Conservation (phyloP, 768 basidiomycete species). For the Cystobasidium tubakii region DNA sequence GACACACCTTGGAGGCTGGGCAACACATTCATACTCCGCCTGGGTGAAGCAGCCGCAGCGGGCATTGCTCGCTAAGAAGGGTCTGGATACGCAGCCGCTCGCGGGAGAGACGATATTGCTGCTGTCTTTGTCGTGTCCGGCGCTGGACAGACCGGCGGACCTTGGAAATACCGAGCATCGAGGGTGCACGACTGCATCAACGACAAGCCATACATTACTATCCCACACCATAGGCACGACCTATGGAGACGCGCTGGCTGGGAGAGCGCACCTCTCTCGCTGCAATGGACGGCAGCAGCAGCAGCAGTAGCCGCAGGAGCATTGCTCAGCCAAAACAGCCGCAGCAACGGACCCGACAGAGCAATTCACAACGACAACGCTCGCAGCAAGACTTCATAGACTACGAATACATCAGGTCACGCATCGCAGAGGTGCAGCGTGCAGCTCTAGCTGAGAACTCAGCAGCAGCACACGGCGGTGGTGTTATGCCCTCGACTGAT, state of each 20-base stretch:
- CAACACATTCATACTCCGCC: too few relatives aligned
- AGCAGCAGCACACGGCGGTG: neutral
- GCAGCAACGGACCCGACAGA: neutral
- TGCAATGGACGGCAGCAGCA: neutral
- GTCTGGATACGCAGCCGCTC: too few relatives aligned
- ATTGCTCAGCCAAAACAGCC: neutral
- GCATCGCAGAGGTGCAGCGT: neutral
- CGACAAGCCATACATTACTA: too few relatives aligned
- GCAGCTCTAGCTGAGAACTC: neutral
- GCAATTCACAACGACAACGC: too few relatives aligned
- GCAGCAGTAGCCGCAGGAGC: too few relatives aligned
- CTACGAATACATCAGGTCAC: neutral
- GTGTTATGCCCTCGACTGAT: neutral
- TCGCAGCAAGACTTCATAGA: neutral
- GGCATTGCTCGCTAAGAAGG: too few relatives aligned
- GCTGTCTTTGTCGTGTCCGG: too few relatives aligned
- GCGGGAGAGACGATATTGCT: too few relatives aligned
- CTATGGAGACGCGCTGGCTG: neutral
- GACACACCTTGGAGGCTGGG: neutral
- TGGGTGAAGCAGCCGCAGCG: too few relatives aligned
- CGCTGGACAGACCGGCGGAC: too few relatives aligned
- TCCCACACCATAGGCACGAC: neutral
- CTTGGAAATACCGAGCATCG: too few relatives aligned
- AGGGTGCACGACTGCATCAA: too few relatives aligned
- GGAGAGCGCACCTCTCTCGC: neutral